These are phyloP conservation scores for Lentinula sp. DNA, from an alignment of 768 basidiomycete species.

Conservation along the genomic window DNA sequence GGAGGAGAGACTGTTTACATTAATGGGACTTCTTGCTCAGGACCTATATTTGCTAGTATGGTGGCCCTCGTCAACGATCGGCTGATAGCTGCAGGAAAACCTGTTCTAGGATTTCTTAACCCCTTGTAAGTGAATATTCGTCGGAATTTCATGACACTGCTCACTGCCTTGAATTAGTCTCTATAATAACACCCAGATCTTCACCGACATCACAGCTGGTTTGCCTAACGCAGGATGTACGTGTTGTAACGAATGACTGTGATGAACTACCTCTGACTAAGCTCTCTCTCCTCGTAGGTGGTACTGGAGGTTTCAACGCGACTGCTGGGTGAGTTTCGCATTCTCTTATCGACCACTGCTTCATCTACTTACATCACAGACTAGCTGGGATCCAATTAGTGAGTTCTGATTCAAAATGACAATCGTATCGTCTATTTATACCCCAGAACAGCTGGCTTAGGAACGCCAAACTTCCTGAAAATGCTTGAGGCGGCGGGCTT, in stretches of 20 bases:
- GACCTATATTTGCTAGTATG: conserved; percentile 40
- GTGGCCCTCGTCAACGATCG: conserved; percentile 40
- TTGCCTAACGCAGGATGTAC: conserved; percentile 3
- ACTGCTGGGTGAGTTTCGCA: background rate
- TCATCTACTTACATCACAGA: background rate
- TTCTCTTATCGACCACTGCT: background rate
- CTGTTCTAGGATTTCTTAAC: conserved; percentile 38
- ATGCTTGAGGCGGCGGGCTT: conserved; percentile 2
- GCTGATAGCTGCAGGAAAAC: conserved; percentile 22
- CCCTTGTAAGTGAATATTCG: conserved; percentile 19
- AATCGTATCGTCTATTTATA: background rate
- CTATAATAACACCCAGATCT: conserved; percentile 6
- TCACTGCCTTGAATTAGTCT: background rate
- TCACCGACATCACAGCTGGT: conserved; percentile 7
- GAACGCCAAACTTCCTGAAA: background rate
- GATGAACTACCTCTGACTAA: background rate
- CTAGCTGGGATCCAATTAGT: background rate
- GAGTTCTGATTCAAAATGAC: background rate
- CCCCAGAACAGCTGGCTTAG: background rate
- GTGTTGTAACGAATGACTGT: background rate
- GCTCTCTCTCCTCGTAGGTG: background rate
- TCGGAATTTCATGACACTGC: background rate
- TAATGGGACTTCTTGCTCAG: conserved; percentile 36
- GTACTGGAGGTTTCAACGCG: conserved; percentile 1
- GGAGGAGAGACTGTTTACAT: conserved; percentile 8